Base-by-base conservation (phyloP, 2,329 filamentous ascomycete genomes). In the Claviceps pazoutovae region DNA sequence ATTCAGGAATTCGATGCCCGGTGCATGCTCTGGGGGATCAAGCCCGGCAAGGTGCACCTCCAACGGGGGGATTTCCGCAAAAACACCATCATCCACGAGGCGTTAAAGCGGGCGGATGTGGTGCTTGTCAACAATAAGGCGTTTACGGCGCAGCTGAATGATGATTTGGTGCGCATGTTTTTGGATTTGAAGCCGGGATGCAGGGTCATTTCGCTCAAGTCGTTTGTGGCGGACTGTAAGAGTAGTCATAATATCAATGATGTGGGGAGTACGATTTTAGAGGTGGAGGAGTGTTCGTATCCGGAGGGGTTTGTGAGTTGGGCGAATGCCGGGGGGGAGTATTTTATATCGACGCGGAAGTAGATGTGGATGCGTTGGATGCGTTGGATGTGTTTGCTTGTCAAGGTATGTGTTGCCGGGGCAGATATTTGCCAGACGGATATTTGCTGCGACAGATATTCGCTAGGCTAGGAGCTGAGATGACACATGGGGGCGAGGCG, bases 121-220 rank as follows among this genome's bases (percentile, higher is more conserved):
- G 80, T 98, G 17, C 78, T 98, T 26, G 91, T 97, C 60, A 98
- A 98, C 73, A 98, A 98, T 69, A 90, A 97, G 68, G 93, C 89
- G 2, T 98, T 98, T 68, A 90, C 84, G 5, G 84, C 90, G 14
- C 77, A 84, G 59, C 78, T 96, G 51, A 98, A 97, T 68, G 84
- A 88, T 62, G 80, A 82, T 55, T 74, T 98, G 46, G 80, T 91
- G 58, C 82, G 88, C 60, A 88, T 95, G 72, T 97, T 98, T 62
- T 72, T 98, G 54, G 93, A 98, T 62, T 73, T 97, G 56, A 97
- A 96, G 68, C 78, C 86, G 51, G 91, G 91, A 2, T 90, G 86
- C 67, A 85, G 86, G 66, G 86, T 98, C 52, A 84, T 97, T 43
- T 95, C 88, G 49, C 76, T 98, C 54, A 94, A 93, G 69, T 89